These are phyloP conservation scores for Diutina catenulata DNA, from an alignment of 1,139 yeast genomes.

Conservation along the genomic window DNA sequence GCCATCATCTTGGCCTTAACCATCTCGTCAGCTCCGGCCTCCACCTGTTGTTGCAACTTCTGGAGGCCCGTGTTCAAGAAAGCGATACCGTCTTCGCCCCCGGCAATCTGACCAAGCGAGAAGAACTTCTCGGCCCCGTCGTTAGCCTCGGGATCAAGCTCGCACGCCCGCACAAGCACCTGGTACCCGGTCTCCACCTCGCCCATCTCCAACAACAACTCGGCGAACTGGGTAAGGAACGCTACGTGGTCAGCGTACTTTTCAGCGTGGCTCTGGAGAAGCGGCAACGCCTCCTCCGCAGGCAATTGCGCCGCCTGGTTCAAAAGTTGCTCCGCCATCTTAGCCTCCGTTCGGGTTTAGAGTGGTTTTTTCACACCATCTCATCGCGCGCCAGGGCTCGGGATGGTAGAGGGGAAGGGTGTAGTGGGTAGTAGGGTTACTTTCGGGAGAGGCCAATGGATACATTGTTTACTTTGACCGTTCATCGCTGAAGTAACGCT, in stretches of 20 bases:
- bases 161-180: constrained; percentile 49
- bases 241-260: constrained; percentile 18
- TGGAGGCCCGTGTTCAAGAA: constrained; percentile 54
- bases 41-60: constrained; percentile 33
- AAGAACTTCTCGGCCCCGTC: constrained; percentile 71
- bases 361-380: too few relatives aligned
- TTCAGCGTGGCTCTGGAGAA: constrained; percentile 20
- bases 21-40: constrained; percentile 14
- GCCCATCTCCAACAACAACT: constrained; percentile 66
- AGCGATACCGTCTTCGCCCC: constrained; percentile 68
- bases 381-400: too few relatives aligned
- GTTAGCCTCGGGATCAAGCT: constrained; percentile 54
- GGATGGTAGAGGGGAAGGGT: too few relatives aligned
- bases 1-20: constrained; percentile 40
- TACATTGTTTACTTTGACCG: too few relatives aligned
- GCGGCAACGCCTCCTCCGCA: constrained; percentile 23
- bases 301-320: neutral
- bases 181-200: constrained; percentile 70
- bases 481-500: too few relatives aligned
- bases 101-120: constrained; percentile 83
- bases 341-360: too few relatives aligned
- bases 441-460: too few relatives aligned
- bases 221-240: constrained; percentile 45
- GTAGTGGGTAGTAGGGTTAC: too few relatives aligned
- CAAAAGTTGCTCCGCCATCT: neutral